Evolutionary conservation across 768 basidiomycete genomes (phyloP).

Genomic region (Mrakia frigida): DNA sequence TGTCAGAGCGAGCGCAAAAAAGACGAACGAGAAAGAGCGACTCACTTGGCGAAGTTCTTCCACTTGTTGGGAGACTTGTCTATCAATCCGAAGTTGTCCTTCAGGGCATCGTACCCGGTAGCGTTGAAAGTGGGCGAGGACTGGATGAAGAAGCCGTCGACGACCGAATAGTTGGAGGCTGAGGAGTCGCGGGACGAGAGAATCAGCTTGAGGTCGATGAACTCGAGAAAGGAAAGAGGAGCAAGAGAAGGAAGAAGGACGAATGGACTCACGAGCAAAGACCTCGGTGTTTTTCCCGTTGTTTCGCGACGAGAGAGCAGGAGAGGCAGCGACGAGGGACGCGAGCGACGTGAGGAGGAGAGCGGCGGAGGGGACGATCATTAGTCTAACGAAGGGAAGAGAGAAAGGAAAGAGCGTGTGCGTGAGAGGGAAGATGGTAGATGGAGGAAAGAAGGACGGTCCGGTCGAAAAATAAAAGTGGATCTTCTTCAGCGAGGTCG

Average conservation of each 20-base stretch:
- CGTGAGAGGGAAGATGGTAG: neutral
- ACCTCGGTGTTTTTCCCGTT: too few species aligned
- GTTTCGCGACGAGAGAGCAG: too few species aligned
- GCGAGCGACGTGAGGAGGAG: too few species aligned
- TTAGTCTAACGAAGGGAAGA: neutral
- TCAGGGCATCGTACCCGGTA: slow-evolving; percentile 9
- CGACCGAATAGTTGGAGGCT: slow-evolving; percentile 25
- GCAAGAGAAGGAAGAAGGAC: neutral
- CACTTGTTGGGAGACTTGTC: slow-evolving; percentile 33
- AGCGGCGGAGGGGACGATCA: neutral
- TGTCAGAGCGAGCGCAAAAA: too few species aligned
- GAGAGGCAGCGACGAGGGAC: too few species aligned
- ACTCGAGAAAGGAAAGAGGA: too few species aligned
- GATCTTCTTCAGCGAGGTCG: too few species aligned
- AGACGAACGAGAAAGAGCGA: too few species aligned
- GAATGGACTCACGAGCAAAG: too few species aligned
- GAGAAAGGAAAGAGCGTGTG: neutral
- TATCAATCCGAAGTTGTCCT: slow-evolving; percentile 16
- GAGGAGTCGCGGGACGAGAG: neutral
- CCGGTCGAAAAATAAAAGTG: neutral
- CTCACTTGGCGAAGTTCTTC: slow-evolving; percentile 28
- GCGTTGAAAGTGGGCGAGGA: slow-evolving; percentile 15
- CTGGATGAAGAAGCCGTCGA: slow-evolving; percentile 25
- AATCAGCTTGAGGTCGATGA: too few species aligned
- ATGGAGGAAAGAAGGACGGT: too few species aligned